phyloP scores from a whole-genome alignment of 2,329 filamentous ascomycete genomes.

The Monilinia vaccinii-corymbosi region DNA sequence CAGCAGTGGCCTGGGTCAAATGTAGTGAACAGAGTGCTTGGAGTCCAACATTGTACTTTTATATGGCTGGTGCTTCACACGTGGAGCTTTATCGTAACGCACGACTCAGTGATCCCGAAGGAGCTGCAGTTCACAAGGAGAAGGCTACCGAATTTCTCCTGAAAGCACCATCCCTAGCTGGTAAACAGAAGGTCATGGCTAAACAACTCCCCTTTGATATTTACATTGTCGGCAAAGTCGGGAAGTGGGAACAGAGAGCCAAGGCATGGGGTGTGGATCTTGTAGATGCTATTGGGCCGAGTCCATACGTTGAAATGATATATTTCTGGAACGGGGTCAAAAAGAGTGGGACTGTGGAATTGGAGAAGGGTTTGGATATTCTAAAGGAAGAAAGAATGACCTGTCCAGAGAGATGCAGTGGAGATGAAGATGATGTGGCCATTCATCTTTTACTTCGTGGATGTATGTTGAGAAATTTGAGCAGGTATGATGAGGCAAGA shows the following conservation, averaged over 20 bases:
- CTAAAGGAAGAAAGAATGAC: conserved; percentile 56
- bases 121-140: conserved; percentile 48
- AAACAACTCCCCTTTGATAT: conserved; percentile 82
- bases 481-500: conserved; percentile 55
- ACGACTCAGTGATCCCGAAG: conserved; percentile 34
- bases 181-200: conserved; percentile 85
- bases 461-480: conserved; percentile 55
- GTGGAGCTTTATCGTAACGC: conserved; percentile 70
- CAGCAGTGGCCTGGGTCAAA: conserved; percentile 63
- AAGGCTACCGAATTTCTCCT: conserved; percentile 62
- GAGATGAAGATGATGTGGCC: conserved; percentile 50
- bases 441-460: conserved; percentile 59
- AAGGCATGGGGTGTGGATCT: conserved; percentile 58
- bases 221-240: conserved; percentile 73
- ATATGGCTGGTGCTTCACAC: conserved; percentile 70
- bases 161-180: conserved; percentile 63
- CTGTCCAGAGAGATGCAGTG: conserved; percentile 38
- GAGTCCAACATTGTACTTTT: conserved; percentile 85
- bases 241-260: conserved; percentile 77
- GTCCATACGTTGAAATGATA: conserved; percentile 81
- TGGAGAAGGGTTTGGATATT: conserved; percentile 53
- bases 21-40: conserved; percentile 80
- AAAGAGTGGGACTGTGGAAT: conserved; percentile 59
- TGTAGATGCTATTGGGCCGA: conserved; percentile 71
- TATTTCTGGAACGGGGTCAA: conserved; percentile 90